A percentile compares a stretch with the other conserved stretches of the same genome.
phyloP scores from a whole-genome alignment of 805 yeast species.

The Metschnikowia aberdeeniae region DNA sequence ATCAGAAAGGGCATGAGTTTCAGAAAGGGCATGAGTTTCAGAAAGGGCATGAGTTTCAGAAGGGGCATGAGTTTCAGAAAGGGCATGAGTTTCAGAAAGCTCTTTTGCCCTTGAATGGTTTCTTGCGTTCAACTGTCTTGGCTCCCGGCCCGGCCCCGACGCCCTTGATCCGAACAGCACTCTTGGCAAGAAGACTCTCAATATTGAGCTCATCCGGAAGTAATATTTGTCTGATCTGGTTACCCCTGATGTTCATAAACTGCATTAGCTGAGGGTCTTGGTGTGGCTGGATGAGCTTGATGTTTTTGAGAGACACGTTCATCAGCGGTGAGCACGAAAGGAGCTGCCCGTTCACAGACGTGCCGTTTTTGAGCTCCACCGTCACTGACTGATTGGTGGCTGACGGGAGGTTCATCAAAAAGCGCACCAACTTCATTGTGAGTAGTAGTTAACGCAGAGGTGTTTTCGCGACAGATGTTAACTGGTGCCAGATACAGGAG shows the following conservation, averaged over 20 bases:
- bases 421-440: conserved; percentile 64
- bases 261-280: conserved; percentile 69
- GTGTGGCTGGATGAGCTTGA: conserved; percentile 68
- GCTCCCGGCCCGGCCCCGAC: conserved; percentile 41
- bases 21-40: conserved; percentile 11
- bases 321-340: conserved; percentile 84
- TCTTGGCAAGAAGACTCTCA: conserved; percentile 56
- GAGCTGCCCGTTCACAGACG: conserved; percentile 77
- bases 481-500: too few species aligned
- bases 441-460: background rate
- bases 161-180: conserved; percentile 40
- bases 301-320: conserved; percentile 81
- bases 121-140: conserved; percentile 15
- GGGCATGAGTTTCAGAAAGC: conserved; percentile 8
- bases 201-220: conserved; percentile 84
- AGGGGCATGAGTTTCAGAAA: too few species aligned
- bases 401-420: conserved; percentile 70
- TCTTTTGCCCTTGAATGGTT: conserved; percentile 15
- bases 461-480: too few species aligned
- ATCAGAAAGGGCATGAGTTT: too few species aligned
- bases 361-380: conserved; percentile 88
- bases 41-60: conserved; percentile 9
- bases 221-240: conserved; percentile 75
- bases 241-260: conserved; percentile 83
- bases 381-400: conserved; percentile 78